Evolutionary conservation across 2,329 filamentous ascomycete genomes (phyloP), one percentile per base, ranked within the genome.

Genomic region (Clathrospora elynae): DNA sequence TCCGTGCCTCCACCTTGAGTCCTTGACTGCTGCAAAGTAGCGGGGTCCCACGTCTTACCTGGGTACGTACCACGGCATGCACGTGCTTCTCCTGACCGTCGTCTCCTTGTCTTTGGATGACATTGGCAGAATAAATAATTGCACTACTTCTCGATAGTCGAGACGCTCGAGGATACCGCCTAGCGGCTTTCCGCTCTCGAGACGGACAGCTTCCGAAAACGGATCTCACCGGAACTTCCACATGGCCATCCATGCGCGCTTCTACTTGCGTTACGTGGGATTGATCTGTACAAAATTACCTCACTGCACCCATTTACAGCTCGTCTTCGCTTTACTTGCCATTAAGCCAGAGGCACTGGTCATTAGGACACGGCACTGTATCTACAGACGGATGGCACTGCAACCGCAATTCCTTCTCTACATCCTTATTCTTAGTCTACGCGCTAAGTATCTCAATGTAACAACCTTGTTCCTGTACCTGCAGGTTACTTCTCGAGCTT

Each of bases 1-100:
- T 45, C 49, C 42, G 45, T 39, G 19, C 42, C 44, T 44, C 51
- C 53, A 55, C 45, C 31, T 42, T 40, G n/a, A n/a, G n/a, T 32
- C 29, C 41, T 45, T n/a, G n/a, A 32, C 37, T 28, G 20, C 32
- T 32, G 13, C 26, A 12, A 32, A 30, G 24, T 35, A 46, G 26
- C 20, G 23, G 13, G 19, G 52, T 36, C 50, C 46, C 52, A 55
- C 46, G 43, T 42, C 46, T 50, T 43, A 46, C n/a, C n/a, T n/a
- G n/a, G n/a, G n/a, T n/a, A n/a, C 37, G 42, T 37, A 42, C 22
- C 29, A 30, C 42, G 11, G n/a, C 31, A 31, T 41, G 20, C 18
- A 19, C 22, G 16, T 41, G 8, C 25, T 30, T 14, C 14, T 29
- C 35, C 30, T 26, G 12, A 13, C 35, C 6, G 14, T 31, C 31